Evolutionary conservation across 2,329 filamentous ascomycete genomes (phyloP).

Genomic region (Paramyrothecium roridum): DNA sequence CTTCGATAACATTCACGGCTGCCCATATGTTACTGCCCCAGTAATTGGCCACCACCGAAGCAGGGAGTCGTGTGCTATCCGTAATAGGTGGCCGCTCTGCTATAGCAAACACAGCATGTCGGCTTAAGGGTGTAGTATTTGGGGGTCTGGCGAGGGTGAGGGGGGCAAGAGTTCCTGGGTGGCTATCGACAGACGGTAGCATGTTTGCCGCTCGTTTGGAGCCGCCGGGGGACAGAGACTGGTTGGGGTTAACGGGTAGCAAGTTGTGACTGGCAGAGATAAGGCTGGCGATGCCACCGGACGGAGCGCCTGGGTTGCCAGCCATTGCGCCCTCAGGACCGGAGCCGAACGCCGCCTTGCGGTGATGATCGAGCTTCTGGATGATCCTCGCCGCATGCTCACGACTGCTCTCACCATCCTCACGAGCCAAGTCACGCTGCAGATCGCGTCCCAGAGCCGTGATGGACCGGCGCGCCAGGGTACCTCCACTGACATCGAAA

Average conservation of each 20-base stretch:
- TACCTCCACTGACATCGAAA: constrained; percentile 58
- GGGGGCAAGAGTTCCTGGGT: constrained; percentile 69
- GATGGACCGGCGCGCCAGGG: constrained; percentile 50
- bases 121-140: constrained; percentile 80
- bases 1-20: constrained; percentile 19
- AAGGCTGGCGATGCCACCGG: constrained; percentile 74
- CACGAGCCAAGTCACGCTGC: constrained; percentile 44
- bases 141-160: constrained; percentile 80
- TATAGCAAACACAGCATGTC: constrained; percentile 76
- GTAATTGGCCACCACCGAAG: constrained; percentile 85
- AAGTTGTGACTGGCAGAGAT: constrained; percentile 82
- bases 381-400: constrained; percentile 88
- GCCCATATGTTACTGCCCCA: constrained; percentile 88
- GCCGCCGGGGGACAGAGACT: constrained; percentile 21
- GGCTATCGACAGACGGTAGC: constrained; percentile 39
- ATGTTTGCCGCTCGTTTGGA: constrained; percentile 24
- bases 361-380: constrained; percentile 85
- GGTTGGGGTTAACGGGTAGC: constrained; percentile 56
- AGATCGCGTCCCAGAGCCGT: constrained; percentile 46
- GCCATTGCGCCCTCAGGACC: constrained; percentile 30
- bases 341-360: constrained; percentile 64
- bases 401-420: constrained; percentile 71
- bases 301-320: constrained; percentile 34
- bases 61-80: constrained; percentile 71
- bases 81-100: constrained; percentile 70